Evolutionary conservation across 768 basidiomycete species (phyloP), one percentile per base, ranked within the genome.

Genomic region (Trametes meyenii): DNA sequence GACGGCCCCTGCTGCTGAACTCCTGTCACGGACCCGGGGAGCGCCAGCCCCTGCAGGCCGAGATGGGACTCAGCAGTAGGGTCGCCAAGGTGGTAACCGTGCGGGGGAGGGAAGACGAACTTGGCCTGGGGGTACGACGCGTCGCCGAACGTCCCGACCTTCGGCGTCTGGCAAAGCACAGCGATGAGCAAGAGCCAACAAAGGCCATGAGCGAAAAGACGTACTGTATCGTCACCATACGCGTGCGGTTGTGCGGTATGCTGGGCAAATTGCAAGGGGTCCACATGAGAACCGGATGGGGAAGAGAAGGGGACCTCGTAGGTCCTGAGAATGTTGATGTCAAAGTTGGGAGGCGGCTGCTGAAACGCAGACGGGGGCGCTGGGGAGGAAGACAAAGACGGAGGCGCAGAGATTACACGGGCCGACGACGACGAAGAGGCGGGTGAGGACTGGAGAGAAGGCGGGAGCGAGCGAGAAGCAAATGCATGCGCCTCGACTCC

Each of bases 141-240:
- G 54, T 59, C 44, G 11, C 54, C 55, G 43, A 61, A 60, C 16
- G 62, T 46, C 24, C 58, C 36, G 17, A 55, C 45, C 52, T 55
- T 58, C 1, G 54, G 62, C 13, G 51, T 55, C 55, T 63, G 48
- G 5, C 10, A 24, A 3, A 19, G n/a, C 16, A 42, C 10, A 11
- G 43, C 46, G 42, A 55, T 29, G 44, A 40, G 16, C 13, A 5
- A 29, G 19, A n/a, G 19, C 19, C 0, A 45, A 24, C 0, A 1
- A 51, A 12, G 24, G 7, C 29, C 23, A 29, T 10, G 26, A 48
- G 16, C 17, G 26, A 10, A 17, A 5, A 19, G 12, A 55, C 58
- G 29, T 58, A 64, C 58, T 45, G 38, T 26, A 16, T 52, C 50
- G 44, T 58, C 50, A 23, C 43, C 62, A 13, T 48, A 44, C 2